Evolutionary conservation across 1,139 yeast genomes (phyloP), one percentile per base, ranked within the genome.

Genomic region (Diutina pseudorugosa): DNA sequence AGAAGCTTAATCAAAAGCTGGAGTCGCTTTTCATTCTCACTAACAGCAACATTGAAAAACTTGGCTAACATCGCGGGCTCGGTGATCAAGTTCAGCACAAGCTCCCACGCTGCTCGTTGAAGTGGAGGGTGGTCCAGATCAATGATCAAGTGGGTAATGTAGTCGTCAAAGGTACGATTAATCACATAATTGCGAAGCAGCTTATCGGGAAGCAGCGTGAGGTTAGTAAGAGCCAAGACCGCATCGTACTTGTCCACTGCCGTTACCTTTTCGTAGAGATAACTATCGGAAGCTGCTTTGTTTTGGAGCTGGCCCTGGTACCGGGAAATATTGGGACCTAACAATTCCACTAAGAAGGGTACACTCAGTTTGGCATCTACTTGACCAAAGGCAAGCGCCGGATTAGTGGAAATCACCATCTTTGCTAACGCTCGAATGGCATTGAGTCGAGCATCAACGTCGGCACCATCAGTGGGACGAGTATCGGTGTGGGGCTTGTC

Each of bases 161-260:
- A 69, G 51, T 58, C 55, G 8, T 64, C 76, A 61, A 63, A 76
- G 0, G 70, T 60, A 40, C 66, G 68, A n/a, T 61, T 53, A 2
- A 71, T 65, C 14, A 77, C 67, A 9, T 60, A 54, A n/a, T 67
- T 63, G 51, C 70, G 65, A 16, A 72, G 56, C 1, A 62, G 67
- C 1, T 60, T 42, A 18, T 67, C 64, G 1, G 66, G 64, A 5
- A 16, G 6, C 49, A 65, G 54, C 0, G 82, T 65, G 2, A 79
- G 55, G 58, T 79, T 79, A 3, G 81, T 76, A 47, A 79, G 63
- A 0, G 83, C 79, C 47, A 77, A 60, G 19, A 79, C 61, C 0
- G 74, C 58, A 56, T 75, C 79, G 56, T 71, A 75, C 41, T 67
- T 67, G 55, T 77, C 83, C 14, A 70, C 55, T 18, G 55, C 56